Evolutionary conservation across 306 rosid species (phyloP), one percentile per base, ranked within the genome.

Genomic region (Lathyrus sativus): DNA sequence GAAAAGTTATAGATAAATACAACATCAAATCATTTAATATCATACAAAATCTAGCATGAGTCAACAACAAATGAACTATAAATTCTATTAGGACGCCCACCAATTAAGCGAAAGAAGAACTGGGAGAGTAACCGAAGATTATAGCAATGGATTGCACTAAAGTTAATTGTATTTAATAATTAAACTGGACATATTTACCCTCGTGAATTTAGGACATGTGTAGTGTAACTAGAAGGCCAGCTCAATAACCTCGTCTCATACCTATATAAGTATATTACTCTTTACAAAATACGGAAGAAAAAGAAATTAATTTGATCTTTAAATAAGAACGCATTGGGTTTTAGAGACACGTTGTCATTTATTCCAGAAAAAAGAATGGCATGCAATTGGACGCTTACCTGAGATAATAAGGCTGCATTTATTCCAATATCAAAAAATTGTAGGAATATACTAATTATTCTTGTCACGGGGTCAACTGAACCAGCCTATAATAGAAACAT

Each of bases 381-480:
- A 62, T 60, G 70, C 46, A 59, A 71, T 48, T 49, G 44, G 54
- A 55, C 42, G 58, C 86, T 78, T 75, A 92, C 98, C 98, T 93
- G 99, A 62, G 99, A 93, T 51, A 93, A 77, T 70, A 93, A 71
- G 37, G 99, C 81, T n/a, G 89, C 97, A 73, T 93, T 80, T 77
- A 90, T 93, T 78, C 99, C 99, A 56, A 93, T 93, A 81, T 93
- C 99, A 75, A 93, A 93, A 81, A 86, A 88, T 87, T 90, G 95
- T 79, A 90, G 84, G 84, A 85, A 93, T 85, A 93, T 84, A 80
- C 83, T 88, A 63, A 93, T 90, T 14, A 84, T 82, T 87, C 68
- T 88, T 14, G 99, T 93, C 73, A 93, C 99, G 22, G 99, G 99
- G 74, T 93, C 99, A 68, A 93, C 96, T 42, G 95, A 87, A 78